Base-by-base conservation (phyloP, 371 early-diverging fungal genomes). In the Entomophthora muscae region DNA sequence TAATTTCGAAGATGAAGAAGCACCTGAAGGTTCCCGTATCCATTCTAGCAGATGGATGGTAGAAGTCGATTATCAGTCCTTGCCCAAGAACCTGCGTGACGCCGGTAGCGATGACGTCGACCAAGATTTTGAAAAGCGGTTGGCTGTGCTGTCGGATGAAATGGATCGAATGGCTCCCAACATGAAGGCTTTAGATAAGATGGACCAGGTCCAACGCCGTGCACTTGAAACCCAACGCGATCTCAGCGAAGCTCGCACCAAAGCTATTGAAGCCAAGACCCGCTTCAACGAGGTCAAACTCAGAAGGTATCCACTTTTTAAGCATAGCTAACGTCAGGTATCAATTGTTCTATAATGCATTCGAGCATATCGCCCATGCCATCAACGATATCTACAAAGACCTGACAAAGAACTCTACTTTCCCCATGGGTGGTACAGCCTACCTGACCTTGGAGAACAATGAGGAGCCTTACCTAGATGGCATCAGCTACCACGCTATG, bases 401-500 rank as follows among this genome's bases (percentile, higher is more conserved):
- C 53, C 78, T 99, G 17, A 98, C 98, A 2, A 82, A 78, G 57
- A 83, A 80, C 52, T 68, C 76, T 5, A 76, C 81, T 23, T 86
- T 89, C 70, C 91, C 95, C 0, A 66, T 87, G 64, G 93, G 98
- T 98, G 96, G 98, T 13, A 93, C 92, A 0, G 98, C 99, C 0
- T 98, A 98, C 64, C 71, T 99, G 65, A 88, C 82, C 7, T 69
- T 94, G 58, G 99, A 98, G 70, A 90, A 94, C 64, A 78, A 81
- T 29, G 93, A 92, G 68, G 98, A 98, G 69, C 99, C 99, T 1
- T 99, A 92, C 68, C 70, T 87, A 59, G 86, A 86, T 64, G 95
- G 96, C 17, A 83, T 99, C 58, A 88, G 89, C 68, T 98, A 95
- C 77, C 98, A 99, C 72, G 95, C 98, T 0, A 97, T 99, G 97